Conservation (phyloP, 139 green algal species). For the Chlorella ohadii region DNA sequence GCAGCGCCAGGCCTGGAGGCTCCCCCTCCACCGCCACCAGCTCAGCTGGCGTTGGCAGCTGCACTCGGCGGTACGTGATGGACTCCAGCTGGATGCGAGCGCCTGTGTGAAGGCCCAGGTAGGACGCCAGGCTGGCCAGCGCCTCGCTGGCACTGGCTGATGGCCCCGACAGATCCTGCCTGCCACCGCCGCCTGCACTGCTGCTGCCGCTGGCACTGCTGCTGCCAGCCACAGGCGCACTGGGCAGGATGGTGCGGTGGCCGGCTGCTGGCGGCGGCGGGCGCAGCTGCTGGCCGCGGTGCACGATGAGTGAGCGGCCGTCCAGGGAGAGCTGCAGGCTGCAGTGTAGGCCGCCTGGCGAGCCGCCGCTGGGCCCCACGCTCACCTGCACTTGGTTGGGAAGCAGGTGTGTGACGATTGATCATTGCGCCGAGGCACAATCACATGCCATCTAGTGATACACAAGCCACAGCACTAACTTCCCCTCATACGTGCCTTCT, state of each 20-base stretch:
- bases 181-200: too few relatives aligned
- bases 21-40: background rate
- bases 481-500: too few relatives aligned
- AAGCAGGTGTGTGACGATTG: too few relatives aligned
- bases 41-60: background rate
- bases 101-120: background rate
- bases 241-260: background rate
- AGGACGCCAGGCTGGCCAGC: background rate
- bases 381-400: background rate
- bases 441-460: too few relatives aligned
- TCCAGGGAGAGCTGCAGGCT: background rate
- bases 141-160: background rate
- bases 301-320: background rate
- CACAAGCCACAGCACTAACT: too few relatives aligned
- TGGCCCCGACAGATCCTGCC: background rate
- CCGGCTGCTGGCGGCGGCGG: background rate
- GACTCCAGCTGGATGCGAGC: background rate
- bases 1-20: conserved; percentile 1
- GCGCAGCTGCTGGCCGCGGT: background rate
- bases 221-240: background rate
- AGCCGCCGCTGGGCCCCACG: background rate
- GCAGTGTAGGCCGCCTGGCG: too few relatives aligned
- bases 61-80: background rate
- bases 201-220: too few relatives aligned
- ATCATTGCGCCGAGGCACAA: too few relatives aligned